Base-by-base conservation (phyloP, 2,329 filamentous ascomycete genomes). In the Cordyceps javanica region DNA sequence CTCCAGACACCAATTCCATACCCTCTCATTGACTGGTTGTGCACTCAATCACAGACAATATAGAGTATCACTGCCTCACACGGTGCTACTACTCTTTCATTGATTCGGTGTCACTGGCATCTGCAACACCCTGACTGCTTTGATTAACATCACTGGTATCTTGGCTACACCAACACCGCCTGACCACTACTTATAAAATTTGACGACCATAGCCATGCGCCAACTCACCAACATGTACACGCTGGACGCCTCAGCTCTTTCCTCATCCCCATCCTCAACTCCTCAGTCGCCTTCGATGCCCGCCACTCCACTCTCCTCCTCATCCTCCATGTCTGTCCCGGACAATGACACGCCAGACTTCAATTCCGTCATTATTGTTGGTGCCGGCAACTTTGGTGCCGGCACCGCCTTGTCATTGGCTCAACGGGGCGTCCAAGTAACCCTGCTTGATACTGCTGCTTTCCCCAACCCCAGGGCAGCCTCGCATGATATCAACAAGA, bases 401-500 rank as follows among this genome's bases (percentile, higher is more conserved):
- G 69, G 73, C 23, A 76, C 75, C 3, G 74, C 72, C 51, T 66
- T 75, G 46, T 66, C 66, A 23, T 67, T 74, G 23, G 67, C 67
- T 38, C 64, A 63, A 38, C 63, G 66, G 58, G 64, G 62, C 42
- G 59, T 65, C 59, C 66, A 65, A 16, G 66, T 75, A 34, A 70
- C 65, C 7, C 67, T 75, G 25, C 63, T 75, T 51, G 73, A 75
- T 61, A 69, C 69, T 13, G 65, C 69, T 2, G 58, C 61, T 14
- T 71, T 64, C 32, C 71, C 73, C 54, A 74, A 72, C 58, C 72
- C 72, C 30, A 66, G 71, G 55, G 72, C 73, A 19, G 73, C 73
- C n/a, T 75, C 73, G 11, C 82, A 82, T 36, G 73, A 75, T 60
- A 67, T 75, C 62, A 75, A 73, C 70, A 75, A 75, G 65, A 75